Evolutionary conservation across 2,329 filamentous ascomycete species (phyloP).

Genomic region (Fusarium papillatum): DNA sequence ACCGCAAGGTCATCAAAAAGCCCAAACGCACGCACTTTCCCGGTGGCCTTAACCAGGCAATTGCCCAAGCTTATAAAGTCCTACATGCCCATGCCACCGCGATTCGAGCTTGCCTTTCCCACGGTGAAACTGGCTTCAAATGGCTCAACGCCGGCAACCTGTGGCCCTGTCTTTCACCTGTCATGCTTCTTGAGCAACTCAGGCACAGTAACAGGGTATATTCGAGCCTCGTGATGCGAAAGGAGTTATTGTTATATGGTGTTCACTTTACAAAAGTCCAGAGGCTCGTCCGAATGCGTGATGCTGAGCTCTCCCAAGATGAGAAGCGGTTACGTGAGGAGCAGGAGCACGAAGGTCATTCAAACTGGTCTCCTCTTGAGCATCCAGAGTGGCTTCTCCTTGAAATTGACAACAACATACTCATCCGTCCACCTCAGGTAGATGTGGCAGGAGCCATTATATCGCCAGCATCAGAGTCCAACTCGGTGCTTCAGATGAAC

Average conservation of each 20-base stretch:
- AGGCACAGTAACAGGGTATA: slow-evolving; percentile 35
- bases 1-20: not conserved
- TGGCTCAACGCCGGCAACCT: slow-evolving; percentile 59
- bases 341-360: slow-evolving; percentile 62
- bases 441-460: slow-evolving; percentile 73
- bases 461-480: slow-evolving; percentile 60
- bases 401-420: slow-evolving; percentile 74
- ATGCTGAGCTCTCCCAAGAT: slow-evolving; percentile 40
- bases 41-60: not conserved
- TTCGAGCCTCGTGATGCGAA: slow-evolving; percentile 53
- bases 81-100: not conserved
- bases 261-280: slow-evolving; percentile 60
- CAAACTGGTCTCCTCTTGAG: slow-evolving; percentile 65
- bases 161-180: slow-evolving; percentile 59
- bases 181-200: slow-evolving; percentile 62
- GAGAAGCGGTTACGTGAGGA: slow-evolving; percentile 56
- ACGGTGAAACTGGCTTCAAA: not conserved
- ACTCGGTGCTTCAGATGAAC: slow-evolving; percentile 74
- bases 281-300: slow-evolving; percentile 57
- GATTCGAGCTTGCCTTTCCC: not conserved
- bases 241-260: slow-evolving; percentile 58
- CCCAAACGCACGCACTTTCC: not conserved
- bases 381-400: slow-evolving; percentile 74
- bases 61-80: accelerated
- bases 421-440: slow-evolving; percentile 72